Evolutionary conservation across 192 early-diverging fungal genomes (phyloP).

Genomic region (Diversispora eburnea): DNA sequence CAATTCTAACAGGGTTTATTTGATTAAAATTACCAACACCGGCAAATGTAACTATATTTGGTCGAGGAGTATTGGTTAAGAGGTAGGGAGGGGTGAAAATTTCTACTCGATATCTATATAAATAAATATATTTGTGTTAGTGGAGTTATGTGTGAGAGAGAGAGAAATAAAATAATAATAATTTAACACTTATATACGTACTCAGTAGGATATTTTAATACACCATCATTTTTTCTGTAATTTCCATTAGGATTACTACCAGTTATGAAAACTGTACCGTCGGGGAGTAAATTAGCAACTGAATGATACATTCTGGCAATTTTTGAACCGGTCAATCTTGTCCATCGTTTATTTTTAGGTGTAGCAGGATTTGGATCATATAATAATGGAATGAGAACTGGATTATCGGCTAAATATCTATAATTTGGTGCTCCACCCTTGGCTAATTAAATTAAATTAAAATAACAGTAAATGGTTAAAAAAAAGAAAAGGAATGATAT

Average conservation of each 20-base stretch:
- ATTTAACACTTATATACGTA: conserved; percentile 14
- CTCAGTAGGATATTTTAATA: conserved; percentile 44
- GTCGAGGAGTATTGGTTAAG: conserved; percentile 36
- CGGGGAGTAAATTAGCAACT: conserved; percentile 42
- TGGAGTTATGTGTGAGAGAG: neutral
- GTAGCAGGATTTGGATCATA: conserved; percentile 49
- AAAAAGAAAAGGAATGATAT: neutral
- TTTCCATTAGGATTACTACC: conserved; percentile 42
- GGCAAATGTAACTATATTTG: conserved; percentile 30
- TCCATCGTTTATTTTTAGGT: conserved; percentile 32
- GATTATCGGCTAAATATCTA: conserved; percentile 37
- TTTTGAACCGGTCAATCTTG: conserved; percentile 19
- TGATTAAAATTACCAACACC: conserved; percentile 9
- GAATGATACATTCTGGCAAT: conserved; percentile 64
- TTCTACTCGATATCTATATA: conserved; percentile 45
- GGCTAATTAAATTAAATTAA: neutral
- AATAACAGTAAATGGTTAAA: neutral
- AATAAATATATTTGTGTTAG: neutral
- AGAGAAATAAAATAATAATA: too few species aligned
- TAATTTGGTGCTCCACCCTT: neutral
- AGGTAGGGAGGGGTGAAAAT: conserved; percentile 56
- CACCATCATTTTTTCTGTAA: conserved; percentile 8
- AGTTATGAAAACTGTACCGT: conserved; percentile 41
- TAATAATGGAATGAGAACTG: conserved; percentile 45
- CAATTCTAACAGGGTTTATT: neutral